A percentile compares a stretch with the other conserved stretches of the same genome.
Conservation (phyloP, 805 yeast genomes). For the Yarrowia sp. region DNA sequence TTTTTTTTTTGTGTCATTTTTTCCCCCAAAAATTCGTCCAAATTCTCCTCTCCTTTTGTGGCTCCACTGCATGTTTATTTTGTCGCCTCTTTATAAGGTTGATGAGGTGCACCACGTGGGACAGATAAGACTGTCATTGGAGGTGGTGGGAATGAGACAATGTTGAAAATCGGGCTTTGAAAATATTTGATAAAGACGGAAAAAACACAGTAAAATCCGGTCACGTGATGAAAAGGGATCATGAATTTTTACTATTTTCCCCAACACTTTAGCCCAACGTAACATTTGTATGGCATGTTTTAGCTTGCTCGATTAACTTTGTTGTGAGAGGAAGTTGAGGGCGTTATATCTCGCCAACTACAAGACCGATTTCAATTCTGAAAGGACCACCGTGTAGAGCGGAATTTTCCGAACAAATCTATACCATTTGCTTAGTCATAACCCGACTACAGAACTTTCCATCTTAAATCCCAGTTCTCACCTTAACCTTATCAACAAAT, state of each 20-base stretch:
- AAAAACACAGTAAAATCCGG: too few species aligned
- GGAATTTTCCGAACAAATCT: neutral
- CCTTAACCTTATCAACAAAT: neutral
- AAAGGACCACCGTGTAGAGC: neutral
- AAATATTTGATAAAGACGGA: too few species aligned
- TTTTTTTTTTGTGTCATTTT: neutral
- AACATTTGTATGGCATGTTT: neutral
- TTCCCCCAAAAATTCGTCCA: neutral
- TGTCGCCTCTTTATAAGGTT: constrained; percentile 12
- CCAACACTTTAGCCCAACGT: too few species aligned
- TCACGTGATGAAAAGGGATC: neutral
- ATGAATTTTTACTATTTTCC: too few species aligned
- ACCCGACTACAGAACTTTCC: too few species aligned
- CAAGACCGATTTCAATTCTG: too few species aligned
- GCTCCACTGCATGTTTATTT: constrained; percentile 1
- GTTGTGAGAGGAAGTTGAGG: too few species aligned
- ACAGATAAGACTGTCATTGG: constrained; percentile 33
- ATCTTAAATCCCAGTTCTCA: neutral
- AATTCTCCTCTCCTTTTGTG: neutral
- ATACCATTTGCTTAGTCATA: neutral
- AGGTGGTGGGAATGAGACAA: neutral
- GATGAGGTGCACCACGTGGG: constrained; percentile 39
- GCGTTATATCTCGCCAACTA: too few species aligned
- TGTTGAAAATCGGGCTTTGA: too few species aligned
- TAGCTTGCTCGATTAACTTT: constrained; percentile 1